These are phyloP conservation scores for Sarocladium strictum DNA, from an alignment of 2,329 filamentous ascomycete species.

Conservation along the genomic window DNA sequence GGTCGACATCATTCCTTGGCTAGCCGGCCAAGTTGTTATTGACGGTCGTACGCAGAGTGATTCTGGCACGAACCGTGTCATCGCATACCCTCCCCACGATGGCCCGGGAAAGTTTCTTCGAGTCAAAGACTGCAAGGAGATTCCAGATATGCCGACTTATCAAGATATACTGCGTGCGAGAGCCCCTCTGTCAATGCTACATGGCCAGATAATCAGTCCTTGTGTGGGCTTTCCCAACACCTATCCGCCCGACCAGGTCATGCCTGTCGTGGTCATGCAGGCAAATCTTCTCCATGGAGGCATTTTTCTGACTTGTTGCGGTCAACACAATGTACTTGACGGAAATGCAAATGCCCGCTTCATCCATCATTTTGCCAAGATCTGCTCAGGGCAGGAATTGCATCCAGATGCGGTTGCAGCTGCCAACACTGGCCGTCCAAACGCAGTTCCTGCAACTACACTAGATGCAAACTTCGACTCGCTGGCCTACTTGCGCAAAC, in stretches of 20 bases:
- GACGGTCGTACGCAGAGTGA: not conserved
- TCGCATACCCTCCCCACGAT: not conserved
- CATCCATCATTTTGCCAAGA: conserved; percentile 3
- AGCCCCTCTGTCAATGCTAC: not conserved
- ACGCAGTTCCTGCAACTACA: not conserved
- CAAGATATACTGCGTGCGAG: not conserved
- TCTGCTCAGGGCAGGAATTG: not conserved
- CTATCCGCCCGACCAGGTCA: not conserved
- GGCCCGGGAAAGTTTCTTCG: not conserved
- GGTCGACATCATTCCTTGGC: not conserved
- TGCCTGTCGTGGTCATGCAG: conserved; percentile 1
- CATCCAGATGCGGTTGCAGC: not conserved
- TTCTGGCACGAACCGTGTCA: not conserved
- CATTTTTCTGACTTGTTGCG: not conserved
- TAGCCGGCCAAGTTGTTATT: conserved; percentile 1
- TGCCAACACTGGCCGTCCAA: not conserved
- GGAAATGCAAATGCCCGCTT: not conserved
- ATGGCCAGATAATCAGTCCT: not conserved
- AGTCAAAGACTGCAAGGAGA: not conserved
- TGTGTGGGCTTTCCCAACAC: not conserved
- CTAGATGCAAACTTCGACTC: not conserved
- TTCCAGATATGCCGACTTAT: not conserved
- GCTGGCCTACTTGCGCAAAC: not conserved
- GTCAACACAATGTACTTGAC: conserved; percentile 1
- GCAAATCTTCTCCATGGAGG: conserved; percentile 1